phyloP scores from a whole-genome alignment of 352 stramenopile genomes.

The Globisporangium irregulare region DNA sequence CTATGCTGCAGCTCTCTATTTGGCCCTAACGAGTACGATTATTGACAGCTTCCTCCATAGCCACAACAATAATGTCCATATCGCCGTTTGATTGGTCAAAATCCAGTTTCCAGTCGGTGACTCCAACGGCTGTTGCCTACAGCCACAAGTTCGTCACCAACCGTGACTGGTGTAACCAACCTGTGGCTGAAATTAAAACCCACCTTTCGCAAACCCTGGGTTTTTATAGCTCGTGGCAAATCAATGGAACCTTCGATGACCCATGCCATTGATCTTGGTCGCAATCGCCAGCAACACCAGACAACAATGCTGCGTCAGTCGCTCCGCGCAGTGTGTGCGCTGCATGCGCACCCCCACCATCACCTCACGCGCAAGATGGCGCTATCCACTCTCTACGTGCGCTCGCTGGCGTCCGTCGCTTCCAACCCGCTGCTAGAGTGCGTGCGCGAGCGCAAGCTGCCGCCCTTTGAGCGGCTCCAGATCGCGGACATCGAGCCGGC shows the following conservation, averaged over 20 bases:
- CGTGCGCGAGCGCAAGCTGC: slow-evolving; percentile 55
- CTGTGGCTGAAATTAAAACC: neutral
- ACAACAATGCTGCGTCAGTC: slow-evolving; percentile 5
- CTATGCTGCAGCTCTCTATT: too few species aligned
- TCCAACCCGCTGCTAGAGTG: slow-evolving; percentile 55
- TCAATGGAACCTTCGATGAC: slow-evolving; percentile 1
- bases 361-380: neutral
- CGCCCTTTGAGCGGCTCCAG: slow-evolving; percentile 65
- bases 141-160: neutral
- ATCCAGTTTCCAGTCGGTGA: neutral
- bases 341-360: neutral
- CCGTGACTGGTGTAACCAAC: neutral
- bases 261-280: neutral
- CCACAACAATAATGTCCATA: too few species aligned
- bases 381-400: neutral
- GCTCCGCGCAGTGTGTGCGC: neutral
- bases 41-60: too few species aligned
- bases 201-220: neutral
- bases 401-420: slow-evolving; percentile 1
- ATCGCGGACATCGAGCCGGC: slow-evolving; percentile 62
- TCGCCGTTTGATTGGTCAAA: neutral
- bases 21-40: too few species aligned
- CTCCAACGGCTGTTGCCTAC: neutral
- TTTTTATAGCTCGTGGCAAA: neutral
- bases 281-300: neutral